Conservation (phyloP, 2,329 filamentous ascomycete genomes). For the Talaromyces sp. region DNA sequence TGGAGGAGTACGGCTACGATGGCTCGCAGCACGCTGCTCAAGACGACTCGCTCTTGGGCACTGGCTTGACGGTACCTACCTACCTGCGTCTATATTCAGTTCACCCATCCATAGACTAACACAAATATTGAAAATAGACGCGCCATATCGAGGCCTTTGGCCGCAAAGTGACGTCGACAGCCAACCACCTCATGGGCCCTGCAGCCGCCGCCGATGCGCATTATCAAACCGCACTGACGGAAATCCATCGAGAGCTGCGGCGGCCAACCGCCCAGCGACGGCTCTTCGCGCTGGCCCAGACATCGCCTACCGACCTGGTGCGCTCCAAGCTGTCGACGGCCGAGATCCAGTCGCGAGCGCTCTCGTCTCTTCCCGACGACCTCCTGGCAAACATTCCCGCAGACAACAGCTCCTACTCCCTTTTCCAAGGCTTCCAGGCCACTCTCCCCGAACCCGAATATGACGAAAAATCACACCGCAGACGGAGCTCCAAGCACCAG, state of each 20-base stretch:
- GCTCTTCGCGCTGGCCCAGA: conserved; percentile 86
- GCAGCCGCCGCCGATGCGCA: conserved; percentile 52
- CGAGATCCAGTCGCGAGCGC: conserved; percentile 90
- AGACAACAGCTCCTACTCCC: conserved; percentile 76
- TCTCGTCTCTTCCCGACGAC: conserved; percentile 85
- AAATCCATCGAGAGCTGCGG: conserved; percentile 83
- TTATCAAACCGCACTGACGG: conserved; percentile 82
- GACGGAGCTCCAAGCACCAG: conserved; percentile 68
- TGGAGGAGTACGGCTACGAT: conserved; percentile 44
- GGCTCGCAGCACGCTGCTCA: conserved; percentile 41
- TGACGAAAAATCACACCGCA: conserved; percentile 62
- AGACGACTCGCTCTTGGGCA: conserved; percentile 44
- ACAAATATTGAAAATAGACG: conserved; percentile 51
- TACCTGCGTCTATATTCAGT: conserved; percentile 14
- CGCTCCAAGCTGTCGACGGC: conserved; percentile 82
- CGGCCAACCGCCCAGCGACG: conserved; percentile 79
- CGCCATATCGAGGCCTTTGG: conserved; percentile 88
- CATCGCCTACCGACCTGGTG: conserved; percentile 88
- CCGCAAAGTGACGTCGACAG: conserved; percentile 90
- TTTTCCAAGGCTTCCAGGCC: conserved; percentile 96
- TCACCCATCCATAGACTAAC: not conserved
- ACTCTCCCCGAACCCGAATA: conserved; percentile 67
- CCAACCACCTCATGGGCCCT: conserved; percentile 79
- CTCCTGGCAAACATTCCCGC: conserved; percentile 86
- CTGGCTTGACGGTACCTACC: conserved; percentile 42